Evolutionary conservation across 805 yeast species (phyloP).

Genomic region (Jamesozyma lodderae): DNA sequence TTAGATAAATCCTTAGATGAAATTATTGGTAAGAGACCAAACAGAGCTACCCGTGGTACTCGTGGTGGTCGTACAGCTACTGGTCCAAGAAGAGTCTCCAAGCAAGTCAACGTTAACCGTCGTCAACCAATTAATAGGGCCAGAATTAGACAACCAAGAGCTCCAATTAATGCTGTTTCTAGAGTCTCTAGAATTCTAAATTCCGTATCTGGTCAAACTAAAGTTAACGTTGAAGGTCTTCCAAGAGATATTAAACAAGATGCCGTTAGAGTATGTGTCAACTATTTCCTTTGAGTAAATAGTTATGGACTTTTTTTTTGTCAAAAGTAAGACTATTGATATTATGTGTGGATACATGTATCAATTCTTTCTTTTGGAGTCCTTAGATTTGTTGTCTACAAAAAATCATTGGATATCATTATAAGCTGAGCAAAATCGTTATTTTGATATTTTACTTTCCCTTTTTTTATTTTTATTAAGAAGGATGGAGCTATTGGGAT

Average conservation of each 20-base stretch:
- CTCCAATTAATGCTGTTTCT: conserved; percentile 28
- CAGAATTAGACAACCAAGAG: conserved; percentile 17
- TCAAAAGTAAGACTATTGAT: no score
- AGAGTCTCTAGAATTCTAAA: conserved; percentile 31
- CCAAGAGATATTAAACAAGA: conserved; percentile 81
- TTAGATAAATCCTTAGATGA: conserved; percentile 94
- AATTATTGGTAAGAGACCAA: conserved; percentile 55
- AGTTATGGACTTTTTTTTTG: no score
- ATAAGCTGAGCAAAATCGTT: background rate
- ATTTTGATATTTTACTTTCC: background rate
- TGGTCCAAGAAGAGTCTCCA: conserved; percentile 27
- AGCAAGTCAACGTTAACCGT: conserved; percentile 25
- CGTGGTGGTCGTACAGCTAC: conserved; percentile 25
- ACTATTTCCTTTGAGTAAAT: background rate
- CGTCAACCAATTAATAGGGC: conserved; percentile 16
- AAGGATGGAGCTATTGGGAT: background rate
- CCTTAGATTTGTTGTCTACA: background rate
- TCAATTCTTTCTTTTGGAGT: background rate
- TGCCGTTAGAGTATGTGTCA: conserved; percentile 72
- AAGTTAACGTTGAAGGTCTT: conserved; percentile 76
- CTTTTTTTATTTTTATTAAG: no score
- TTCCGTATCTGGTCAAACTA: conserved; percentile 54
- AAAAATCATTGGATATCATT: conserved; percentile 1
- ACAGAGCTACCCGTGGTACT: conserved; percentile 23
- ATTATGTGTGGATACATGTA: conserved; percentile 3